phyloP scores from a whole-genome alignment of 495 filamentous ascomycete species.

The Daldinia grandis region DNA sequence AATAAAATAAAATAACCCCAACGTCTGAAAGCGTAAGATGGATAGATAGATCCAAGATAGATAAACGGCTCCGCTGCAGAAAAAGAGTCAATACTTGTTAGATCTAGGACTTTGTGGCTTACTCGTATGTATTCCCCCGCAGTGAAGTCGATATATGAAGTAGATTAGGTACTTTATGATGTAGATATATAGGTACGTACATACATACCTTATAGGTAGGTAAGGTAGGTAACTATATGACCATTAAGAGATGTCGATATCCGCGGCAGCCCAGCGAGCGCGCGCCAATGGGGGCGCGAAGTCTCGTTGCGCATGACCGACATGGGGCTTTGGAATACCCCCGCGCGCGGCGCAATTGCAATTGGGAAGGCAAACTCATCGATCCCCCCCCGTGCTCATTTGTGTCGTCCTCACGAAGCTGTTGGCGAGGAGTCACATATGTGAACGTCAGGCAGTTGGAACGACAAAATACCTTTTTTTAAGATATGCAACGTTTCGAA shows the following conservation, averaged over 20 bases:
- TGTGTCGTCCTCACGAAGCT: background rate
- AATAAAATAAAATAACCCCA: background rate
- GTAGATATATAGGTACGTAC: background rate
- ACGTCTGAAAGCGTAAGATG: background rate
- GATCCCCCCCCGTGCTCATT: conserved; percentile 30
- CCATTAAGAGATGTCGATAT: conserved; percentile 5
- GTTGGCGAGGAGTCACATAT: conserved; percentile 19
- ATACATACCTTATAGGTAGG: background rate
- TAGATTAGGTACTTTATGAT: background rate
- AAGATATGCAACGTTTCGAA: conserved; percentile 37
- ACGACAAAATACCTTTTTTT: conserved; percentile 6
- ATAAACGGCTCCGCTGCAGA: conserved; percentile 1
- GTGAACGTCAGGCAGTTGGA: background rate
- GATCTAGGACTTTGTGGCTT: background rate
- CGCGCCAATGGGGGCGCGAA: conserved; percentile 28
- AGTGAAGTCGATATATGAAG: background rate
- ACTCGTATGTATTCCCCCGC: background rate
- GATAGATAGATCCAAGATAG: conserved; percentile 7
- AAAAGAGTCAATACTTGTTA: background rate
- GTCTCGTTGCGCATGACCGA: conserved; percentile 35
- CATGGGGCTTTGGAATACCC: conserved; percentile 26
- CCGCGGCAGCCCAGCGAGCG: conserved; percentile 26
- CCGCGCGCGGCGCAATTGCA: conserved; percentile 18
- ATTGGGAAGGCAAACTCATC: conserved; percentile 16
- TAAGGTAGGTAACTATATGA: background rate